A percentile compares a stretch with the other conserved stretches of the same genome.
Evolutionary conservation across 2,329 filamentous ascomycete species (phyloP).

Genomic region (Diaporthe aspalathi): DNA sequence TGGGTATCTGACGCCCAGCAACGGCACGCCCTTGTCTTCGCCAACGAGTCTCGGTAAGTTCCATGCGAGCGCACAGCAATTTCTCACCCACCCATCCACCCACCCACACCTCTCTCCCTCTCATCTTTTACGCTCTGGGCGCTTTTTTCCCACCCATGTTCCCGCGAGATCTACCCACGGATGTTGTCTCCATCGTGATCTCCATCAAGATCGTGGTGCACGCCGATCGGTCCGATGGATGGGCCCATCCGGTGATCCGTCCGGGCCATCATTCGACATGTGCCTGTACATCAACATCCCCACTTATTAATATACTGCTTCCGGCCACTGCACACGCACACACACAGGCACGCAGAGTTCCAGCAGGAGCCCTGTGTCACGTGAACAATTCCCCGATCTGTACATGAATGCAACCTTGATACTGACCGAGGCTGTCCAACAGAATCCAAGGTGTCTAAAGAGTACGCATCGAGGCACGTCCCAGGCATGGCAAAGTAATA

Average conservation of each 20-base stretch:
- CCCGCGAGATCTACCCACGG: conserved; percentile 13
- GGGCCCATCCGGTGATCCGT: conserved; percentile 12
- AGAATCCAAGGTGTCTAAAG: conserved; percentile 27
- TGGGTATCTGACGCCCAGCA: conserved; percentile 26
- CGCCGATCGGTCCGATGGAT: conserved; percentile 4
- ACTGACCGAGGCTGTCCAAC: background rate
- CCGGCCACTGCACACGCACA: background rate
- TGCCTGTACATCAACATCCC: conserved; percentile 2
- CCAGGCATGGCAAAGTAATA: conserved; percentile 14
- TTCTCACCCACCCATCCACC: background rate
- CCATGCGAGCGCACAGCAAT: background rate
- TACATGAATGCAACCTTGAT: background rate
- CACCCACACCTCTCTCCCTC: background rate
- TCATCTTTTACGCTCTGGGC: background rate
- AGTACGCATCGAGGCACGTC: conserved; percentile 29
- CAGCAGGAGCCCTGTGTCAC: conserved; percentile 3
- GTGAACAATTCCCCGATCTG: background rate
- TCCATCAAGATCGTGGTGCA: conserved; percentile 1
- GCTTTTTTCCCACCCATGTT: background rate
- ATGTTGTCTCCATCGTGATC: conserved; percentile 11
- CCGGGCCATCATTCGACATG: background rate
- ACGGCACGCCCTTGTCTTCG: conserved; percentile 36
- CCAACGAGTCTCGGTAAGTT: conserved; percentile 36
- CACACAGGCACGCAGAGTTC: background rate
- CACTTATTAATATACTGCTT: background rate